These are phyloP conservation scores for Schwanniomyces vanrijiae DNA, from an alignment of 805 yeast species.

Conservation along the genomic window DNA sequence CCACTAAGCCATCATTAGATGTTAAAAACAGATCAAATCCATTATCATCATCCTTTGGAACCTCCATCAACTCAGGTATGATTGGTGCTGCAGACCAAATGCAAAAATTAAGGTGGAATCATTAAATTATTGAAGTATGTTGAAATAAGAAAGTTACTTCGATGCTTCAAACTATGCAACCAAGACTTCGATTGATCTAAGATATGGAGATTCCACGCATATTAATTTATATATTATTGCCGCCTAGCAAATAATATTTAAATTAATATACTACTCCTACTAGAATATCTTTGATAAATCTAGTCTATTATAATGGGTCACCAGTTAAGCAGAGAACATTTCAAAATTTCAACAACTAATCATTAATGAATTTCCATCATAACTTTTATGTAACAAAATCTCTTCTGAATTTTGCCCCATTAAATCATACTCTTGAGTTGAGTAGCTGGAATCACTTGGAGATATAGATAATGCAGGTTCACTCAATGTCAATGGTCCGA, in stretches of 20 bases:
- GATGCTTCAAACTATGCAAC: slow-evolving; percentile 24
- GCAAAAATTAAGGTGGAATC: slow-evolving; percentile 7
- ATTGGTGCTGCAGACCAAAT: slow-evolving; percentile 42
- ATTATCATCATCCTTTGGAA: slow-evolving; percentile 9
- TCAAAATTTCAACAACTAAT: slow-evolving; percentile 8
- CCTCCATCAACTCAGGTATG: slow-evolving; percentile 29
- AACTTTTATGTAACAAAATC: slow-evolving; percentile 30
- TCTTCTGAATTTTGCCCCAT: slow-evolving; percentile 50
- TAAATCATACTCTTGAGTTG: slow-evolving; percentile 22
- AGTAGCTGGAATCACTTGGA: slow-evolving; percentile 6
- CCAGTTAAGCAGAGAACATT: slow-evolving; percentile 15
- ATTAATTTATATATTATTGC: slow-evolving; percentile 16
- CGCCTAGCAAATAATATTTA: slow-evolving; percentile 11
- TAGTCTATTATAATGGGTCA: neutral
- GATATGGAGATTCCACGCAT: slow-evolving; percentile 20
- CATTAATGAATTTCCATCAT: slow-evolving; percentile 6
- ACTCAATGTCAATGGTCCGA: slow-evolving; percentile 9
- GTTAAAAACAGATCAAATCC: slow-evolving; percentile 9
- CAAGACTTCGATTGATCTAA: neutral
- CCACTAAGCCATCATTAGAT: slow-evolving; percentile 5
- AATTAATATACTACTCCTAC: slow-evolving; percentile 21
- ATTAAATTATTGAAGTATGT: neutral
- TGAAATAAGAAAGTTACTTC: slow-evolving; percentile 26
- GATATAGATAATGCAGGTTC: slow-evolving; percentile 2
- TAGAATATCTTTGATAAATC: neutral